Evolutionary conservation across 345 rosid species (phyloP), one percentile per base, ranked within the genome.

Genomic region (Populus ilicifolia): DNA sequence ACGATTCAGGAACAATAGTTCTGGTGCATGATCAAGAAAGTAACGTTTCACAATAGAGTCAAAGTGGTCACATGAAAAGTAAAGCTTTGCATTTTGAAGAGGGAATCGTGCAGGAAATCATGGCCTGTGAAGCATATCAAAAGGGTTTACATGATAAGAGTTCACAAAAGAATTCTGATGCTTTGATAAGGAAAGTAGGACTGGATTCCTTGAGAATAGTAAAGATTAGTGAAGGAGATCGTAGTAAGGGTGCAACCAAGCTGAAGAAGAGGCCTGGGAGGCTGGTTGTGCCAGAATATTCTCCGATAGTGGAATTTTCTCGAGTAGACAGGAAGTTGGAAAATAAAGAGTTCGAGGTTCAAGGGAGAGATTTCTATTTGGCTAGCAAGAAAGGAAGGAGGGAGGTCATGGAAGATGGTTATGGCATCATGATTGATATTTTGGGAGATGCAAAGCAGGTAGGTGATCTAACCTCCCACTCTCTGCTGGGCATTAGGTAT

Each of bases 381-480:
- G 85, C 78, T 46, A 70, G 82, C 61, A 87, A 80, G 86, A 85
- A 70, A 85, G 91, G 91, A 38, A 85, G 82, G 54, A 84, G 89
- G 77, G 85, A 85, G 12, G 29, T 74, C 39, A 83, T 85, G 91
- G 91, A 89, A 75, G 91, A 89, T 77, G 83, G 84, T 0, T 85
- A 85, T 35, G 78, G 78, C 33, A 73, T 85, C 74, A 76, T 80
- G 67, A 61, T 69, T 21, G 86, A 87, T 46, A 80, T 87, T 71
- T 70, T 79, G 8, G 89, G 88, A 68, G 86, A 87, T 84, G 81
- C 87, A 17, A 85, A 79, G 70, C 84, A 87, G 87, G 91, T 85
- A 77, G 3, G 38, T 36, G 63, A 56, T n/a, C 63, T 56, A 30
- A 35, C 62, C 35, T 70, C 27, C 33, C 27, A 23, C 3, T 23